Evolutionary conservation across 2,329 filamentous ascomycete species (phyloP).

Genomic region (Colletotrichum plurivorum): DNA sequence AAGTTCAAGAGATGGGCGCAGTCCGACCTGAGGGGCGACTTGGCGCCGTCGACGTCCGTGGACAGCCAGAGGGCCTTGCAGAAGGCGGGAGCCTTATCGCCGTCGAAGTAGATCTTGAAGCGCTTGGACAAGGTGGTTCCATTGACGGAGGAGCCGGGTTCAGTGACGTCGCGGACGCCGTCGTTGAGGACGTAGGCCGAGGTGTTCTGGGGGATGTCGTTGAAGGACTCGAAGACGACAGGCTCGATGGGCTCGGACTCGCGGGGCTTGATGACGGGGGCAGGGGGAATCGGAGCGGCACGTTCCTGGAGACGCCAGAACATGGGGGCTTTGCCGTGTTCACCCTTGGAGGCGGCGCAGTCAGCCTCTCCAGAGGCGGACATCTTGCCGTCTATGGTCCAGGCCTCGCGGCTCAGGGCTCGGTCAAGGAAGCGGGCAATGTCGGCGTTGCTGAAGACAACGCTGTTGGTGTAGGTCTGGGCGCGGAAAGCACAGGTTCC

Average conservation of each 20-base stretch:
- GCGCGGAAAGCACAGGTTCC: constrained; percentile 29
- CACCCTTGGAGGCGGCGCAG: constrained; percentile 16
- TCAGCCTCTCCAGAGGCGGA: constrained; percentile 20
- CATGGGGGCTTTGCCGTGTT: not conserved
- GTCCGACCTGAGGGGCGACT: constrained; percentile 14
- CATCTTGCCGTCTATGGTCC: constrained; percentile 7
- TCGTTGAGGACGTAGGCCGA: constrained; percentile 28
- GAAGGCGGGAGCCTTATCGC: constrained; percentile 9
- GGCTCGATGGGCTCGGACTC: not conserved
- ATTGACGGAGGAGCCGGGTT: not conserved
- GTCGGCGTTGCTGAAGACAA: constrained; percentile 30
- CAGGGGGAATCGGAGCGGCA: no score
- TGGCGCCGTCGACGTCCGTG: not conserved
- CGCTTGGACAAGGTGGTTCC: constrained; percentile 17
- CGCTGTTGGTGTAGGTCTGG: constrained; percentile 8
- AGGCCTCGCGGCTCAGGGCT: constrained; percentile 11
- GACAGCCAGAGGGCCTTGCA: constrained; percentile 29
- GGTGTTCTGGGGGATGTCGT: constrained; percentile 21
- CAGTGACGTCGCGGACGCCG: not conserved
- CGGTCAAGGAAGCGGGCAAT: constrained; percentile 19
- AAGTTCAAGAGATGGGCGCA: constrained; percentile 20
- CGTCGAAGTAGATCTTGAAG: constrained; percentile 11
- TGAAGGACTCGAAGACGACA: constrained; percentile 20
- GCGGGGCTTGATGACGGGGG: constrained; percentile 1
- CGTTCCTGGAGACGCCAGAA: constrained; percentile 28